These are phyloP conservation scores for Gnomoniopsis smithogilvyi DNA, from an alignment of 2,329 filamentous ascomycete species.

Conservation along the genomic window DNA sequence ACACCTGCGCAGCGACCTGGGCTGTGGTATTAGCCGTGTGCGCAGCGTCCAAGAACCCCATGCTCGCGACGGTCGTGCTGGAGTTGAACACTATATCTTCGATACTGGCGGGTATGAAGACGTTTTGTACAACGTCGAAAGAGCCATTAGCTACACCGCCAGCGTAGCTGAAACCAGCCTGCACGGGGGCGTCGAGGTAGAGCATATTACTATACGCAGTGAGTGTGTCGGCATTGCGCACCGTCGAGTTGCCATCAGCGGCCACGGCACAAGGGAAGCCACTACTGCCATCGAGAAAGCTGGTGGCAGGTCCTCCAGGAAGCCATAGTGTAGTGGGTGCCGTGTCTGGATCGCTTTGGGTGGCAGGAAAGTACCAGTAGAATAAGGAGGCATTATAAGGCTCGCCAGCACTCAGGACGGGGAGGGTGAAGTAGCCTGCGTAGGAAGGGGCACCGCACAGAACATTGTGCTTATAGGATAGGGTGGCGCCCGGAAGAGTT, in stretches of 20 bases:
- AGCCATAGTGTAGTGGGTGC: slow-evolving; percentile 61
- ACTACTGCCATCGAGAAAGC: slow-evolving; percentile 53
- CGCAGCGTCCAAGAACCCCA: slow-evolving; percentile 40
- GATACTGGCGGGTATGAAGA: slow-evolving; percentile 25
- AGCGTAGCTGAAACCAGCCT: slow-evolving; percentile 31
- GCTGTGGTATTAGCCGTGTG: slow-evolving; percentile 43
- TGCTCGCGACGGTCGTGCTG: slow-evolving; percentile 47
- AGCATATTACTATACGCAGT: slow-evolving; percentile 64
- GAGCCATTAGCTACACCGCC: slow-evolving; percentile 20
- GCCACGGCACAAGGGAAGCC: slow-evolving; percentile 51
- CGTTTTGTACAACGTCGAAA: slow-evolving; percentile 16
- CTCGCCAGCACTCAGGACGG: slow-evolving; percentile 46
- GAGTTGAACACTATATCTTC: slow-evolving; percentile 26
- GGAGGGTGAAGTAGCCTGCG: slow-evolving; percentile 54
- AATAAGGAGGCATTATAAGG: slow-evolving; percentile 57
- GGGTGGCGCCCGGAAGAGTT: slow-evolving; percentile 6
- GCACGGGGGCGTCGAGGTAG: slow-evolving; percentile 63
- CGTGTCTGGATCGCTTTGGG: slow-evolving; percentile 46
- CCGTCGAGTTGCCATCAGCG: slow-evolving; percentile 45
- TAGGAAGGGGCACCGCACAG: slow-evolving; percentile 56
- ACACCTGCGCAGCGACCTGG: slow-evolving; percentile 48
- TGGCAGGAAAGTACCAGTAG: slow-evolving; percentile 56
- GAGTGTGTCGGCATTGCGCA: slow-evolving; percentile 59
- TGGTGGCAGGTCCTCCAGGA: slow-evolving; percentile 58
- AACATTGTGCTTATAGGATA: slow-evolving; percentile 19